A percentile compares a stretch with the other conserved stretches of the same genome.
phyloP scores from a whole-genome alignment of 148 eudicot genomes.

The Rhododendron ovatum region DNA sequence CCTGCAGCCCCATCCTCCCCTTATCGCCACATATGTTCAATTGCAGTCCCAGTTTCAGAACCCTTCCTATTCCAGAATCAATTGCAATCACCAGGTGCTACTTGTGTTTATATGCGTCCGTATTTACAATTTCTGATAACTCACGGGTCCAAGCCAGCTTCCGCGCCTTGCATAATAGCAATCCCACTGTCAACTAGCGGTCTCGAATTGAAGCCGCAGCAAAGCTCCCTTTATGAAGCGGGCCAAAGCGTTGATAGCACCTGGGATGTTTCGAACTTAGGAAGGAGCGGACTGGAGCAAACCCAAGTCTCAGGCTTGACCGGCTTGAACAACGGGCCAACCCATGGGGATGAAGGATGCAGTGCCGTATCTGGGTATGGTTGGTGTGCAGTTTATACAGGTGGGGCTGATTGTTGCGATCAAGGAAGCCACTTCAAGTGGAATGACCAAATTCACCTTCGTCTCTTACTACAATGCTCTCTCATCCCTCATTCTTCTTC shows the following conservation, averaged over 20 bases:
- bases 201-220: neutral
- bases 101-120: neutral
- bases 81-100: neutral
- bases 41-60: neutral
- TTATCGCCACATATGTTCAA: neutral
- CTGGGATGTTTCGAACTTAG: neutral
- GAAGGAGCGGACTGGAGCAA: neutral
- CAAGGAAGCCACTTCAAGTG: conserved; percentile 48
- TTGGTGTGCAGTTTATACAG: conserved; percentile 19
- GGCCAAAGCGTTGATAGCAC: neutral
- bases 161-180: no score
- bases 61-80: neutral
- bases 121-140: no score
- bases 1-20: neutral
- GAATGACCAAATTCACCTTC: conserved; percentile 70
- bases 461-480: conserved; percentile 71
- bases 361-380: conserved; percentile 49
- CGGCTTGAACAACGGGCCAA: neutral
- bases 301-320: neutral
- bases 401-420: conserved; percentile 32
- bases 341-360: conserved; percentile 17
- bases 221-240: neutral
- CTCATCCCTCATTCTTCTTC: conserved; percentile 65
- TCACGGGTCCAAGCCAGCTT: no score
- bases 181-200: neutral